Evolutionary conservation across 768 basidiomycete species (phyloP).

Genomic region (Auriscalpium vulgare): DNA sequence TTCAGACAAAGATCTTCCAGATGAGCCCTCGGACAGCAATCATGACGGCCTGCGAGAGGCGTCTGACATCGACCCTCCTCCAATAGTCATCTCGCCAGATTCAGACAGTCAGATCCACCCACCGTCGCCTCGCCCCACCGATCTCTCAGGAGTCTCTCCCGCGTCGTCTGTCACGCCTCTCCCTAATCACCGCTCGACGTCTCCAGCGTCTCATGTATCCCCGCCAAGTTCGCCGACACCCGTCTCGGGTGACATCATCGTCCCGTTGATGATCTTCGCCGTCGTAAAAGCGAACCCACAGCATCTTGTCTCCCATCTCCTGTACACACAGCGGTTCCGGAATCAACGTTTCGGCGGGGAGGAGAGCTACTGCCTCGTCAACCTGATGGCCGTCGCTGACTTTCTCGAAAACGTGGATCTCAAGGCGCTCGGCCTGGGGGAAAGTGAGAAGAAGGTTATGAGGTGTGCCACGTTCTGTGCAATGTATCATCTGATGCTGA

Average conservation of each 20-base stretch:
- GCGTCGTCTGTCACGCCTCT: neutral
- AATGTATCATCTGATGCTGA: no score
- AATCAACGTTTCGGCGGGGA: slow-evolving; percentile 64
- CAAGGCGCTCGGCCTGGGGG: slow-evolving; percentile 54
- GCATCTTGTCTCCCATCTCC: slow-evolving; percentile 64
- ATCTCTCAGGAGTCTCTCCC: neutral
- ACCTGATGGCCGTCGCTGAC: slow-evolving; percentile 90
- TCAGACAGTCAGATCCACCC: slow-evolving; percentile 7
- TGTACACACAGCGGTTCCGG: slow-evolving; percentile 54
- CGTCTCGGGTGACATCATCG: slow-evolving; percentile 81
- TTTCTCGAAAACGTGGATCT: slow-evolving; percentile 94
- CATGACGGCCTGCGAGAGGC: neutral
- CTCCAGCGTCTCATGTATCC: slow-evolving; percentile 1
- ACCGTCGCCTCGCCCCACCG: slow-evolving; percentile 1
- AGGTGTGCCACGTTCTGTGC: slow-evolving; percentile 35
- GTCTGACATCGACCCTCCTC: slow-evolving; percentile 11
- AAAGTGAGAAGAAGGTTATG: slow-evolving; percentile 46
- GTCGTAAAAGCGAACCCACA: slow-evolving; percentile 91
- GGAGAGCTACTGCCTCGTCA: slow-evolving; percentile 89
- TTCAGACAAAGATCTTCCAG: slow-evolving; percentile 4
- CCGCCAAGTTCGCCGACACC: slow-evolving; percentile 33
- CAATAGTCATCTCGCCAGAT: slow-evolving; percentile 18
- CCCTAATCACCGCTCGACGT: neutral
- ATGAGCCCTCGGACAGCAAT: slow-evolving; percentile 6
- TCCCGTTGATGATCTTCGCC: slow-evolving; percentile 89